Percentiles rank a stretch among this genome's conserved stretches.
These are phyloP conservation scores for Trichoderma sp. DNA, from an alignment of 2,329 filamentous ascomycete species.

Conservation along the genomic window DNA sequence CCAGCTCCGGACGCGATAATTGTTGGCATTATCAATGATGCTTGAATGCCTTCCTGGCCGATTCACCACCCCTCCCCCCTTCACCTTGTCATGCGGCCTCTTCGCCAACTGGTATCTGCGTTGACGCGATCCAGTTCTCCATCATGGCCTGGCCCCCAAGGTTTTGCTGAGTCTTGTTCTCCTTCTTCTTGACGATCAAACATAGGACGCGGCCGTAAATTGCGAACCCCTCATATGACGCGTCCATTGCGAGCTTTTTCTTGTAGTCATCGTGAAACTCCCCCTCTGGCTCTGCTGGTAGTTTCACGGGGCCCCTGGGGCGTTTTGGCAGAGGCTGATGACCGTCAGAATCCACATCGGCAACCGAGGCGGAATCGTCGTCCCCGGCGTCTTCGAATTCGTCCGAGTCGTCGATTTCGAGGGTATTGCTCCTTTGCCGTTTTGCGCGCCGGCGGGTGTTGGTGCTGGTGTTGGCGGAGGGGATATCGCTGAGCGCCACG, in stretches of 20 bases:
- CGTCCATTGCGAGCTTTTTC: conserved; percentile 86
- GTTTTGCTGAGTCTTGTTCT: conserved; percentile 46
- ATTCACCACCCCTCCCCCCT: neutral
- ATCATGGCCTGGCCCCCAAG: conserved; percentile 67
- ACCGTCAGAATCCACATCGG: conserved; percentile 43
- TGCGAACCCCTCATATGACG: conserved; percentile 91
- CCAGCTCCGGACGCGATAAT: neutral
- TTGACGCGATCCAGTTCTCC: conserved; percentile 83
- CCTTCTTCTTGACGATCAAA: conserved; percentile 79
- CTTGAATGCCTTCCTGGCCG: neutral
- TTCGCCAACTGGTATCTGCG: conserved; percentile 60
- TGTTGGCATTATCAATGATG: neutral
- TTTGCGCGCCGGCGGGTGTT: conserved; percentile 31
- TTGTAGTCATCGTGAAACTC: conserved; percentile 64
- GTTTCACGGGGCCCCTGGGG: conserved; percentile 36
- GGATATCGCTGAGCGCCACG: conserved; percentile 39
- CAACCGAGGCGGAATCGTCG: conserved; percentile 39
- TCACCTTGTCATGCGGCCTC: conserved; percentile 31
- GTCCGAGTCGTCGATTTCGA: conserved; percentile 24
- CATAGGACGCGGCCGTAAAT: conserved; percentile 94
- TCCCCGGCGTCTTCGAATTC: conserved; percentile 33
- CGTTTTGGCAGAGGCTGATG: conserved; percentile 50
- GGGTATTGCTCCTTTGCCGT: conserved; percentile 30
- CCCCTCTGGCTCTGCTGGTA: conserved; percentile 28
- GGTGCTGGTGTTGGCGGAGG: conserved; percentile 28